A percentile compares a stretch with the other conserved stretches of the same genome.
These are phyloP conservation scores for Sugiyamaella paludigena DNA, from an alignment of 1,139 yeast species.

Conservation along the genomic window DNA sequence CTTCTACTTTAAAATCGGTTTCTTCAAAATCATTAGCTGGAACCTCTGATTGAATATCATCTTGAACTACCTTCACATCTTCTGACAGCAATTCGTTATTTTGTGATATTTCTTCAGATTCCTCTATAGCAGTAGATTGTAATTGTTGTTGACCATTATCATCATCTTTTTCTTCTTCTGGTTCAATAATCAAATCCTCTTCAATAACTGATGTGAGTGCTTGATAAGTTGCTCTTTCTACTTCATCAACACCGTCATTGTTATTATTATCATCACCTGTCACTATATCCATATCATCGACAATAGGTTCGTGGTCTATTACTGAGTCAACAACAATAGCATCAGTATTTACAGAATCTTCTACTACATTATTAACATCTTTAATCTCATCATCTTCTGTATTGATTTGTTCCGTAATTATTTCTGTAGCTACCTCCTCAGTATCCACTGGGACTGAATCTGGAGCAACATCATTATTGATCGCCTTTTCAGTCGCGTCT, in stretches of 20 bases:
- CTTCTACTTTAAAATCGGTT: no score
- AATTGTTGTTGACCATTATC: no score
- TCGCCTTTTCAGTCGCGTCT: neutral
- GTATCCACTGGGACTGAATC: neutral
- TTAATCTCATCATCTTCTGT: neutral
- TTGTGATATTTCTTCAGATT: no score
- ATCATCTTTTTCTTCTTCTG: neutral
- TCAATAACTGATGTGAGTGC: neutral
- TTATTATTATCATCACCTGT: neutral
- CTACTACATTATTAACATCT: neutral
- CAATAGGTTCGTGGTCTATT: no score
- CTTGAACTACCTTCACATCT: no score
- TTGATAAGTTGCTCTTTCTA: neutral
- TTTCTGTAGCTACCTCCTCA: neutral
- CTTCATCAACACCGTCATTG: neutral
- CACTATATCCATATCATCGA: no score
- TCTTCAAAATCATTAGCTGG: no score
- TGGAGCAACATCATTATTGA: neutral
- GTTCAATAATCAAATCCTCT: neutral
- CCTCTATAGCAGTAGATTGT: no score
- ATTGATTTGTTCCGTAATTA: neutral
- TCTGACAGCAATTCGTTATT: no score
- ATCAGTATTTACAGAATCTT: neutral
- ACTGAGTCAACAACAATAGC: neutral
- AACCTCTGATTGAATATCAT: no score